phyloP scores from a whole-genome alignment of 2,329 filamentous ascomycete genomes.

The Sporothrix mexicana region DNA sequence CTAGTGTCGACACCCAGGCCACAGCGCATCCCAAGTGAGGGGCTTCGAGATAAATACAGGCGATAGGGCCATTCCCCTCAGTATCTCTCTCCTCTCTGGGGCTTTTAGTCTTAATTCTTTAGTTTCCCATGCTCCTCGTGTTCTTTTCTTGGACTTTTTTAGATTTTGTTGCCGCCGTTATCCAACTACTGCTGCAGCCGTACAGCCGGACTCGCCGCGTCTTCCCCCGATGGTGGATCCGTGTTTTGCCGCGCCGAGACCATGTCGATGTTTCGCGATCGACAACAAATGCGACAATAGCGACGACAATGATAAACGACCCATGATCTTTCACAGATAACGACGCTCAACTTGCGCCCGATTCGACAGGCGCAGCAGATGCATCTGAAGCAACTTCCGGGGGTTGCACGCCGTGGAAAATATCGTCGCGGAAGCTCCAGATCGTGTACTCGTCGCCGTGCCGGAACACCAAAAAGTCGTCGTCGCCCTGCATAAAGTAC shows the following conservation, averaged over 20 bases:
- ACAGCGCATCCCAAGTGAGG: constrained; percentile 15
- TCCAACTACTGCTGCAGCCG: constrained; percentile 5
- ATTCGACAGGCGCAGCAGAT: background rate
- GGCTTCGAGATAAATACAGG: constrained; percentile 28
- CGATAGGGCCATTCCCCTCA: background rate
- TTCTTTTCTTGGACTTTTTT: background rate
- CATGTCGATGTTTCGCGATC: background rate
- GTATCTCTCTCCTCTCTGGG: background rate
- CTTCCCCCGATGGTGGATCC: constrained; percentile 15
- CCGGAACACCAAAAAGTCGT: constrained; percentile 36
- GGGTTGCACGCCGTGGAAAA: background rate
- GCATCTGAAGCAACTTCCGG: background rate
- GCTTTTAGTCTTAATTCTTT: background rate
- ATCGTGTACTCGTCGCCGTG: constrained; percentile 34
- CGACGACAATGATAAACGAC: background rate
- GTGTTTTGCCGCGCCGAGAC: constrained; percentile 12
- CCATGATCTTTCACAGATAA: background rate
- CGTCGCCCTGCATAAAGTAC: constrained; percentile 36
- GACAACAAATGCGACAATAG: background rate
- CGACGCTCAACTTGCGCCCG: background rate
- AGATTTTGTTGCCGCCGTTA: constrained; percentile 1
- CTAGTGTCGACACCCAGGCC: background rate
- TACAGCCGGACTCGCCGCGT: constrained; percentile 24
- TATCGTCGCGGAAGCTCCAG: constrained; percentile 35
- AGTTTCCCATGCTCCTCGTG: background rate